Evolutionary conservation across 2,329 filamentous ascomycete genomes (phyloP).

Genomic region (Rhynchosporium agropyri): DNA sequence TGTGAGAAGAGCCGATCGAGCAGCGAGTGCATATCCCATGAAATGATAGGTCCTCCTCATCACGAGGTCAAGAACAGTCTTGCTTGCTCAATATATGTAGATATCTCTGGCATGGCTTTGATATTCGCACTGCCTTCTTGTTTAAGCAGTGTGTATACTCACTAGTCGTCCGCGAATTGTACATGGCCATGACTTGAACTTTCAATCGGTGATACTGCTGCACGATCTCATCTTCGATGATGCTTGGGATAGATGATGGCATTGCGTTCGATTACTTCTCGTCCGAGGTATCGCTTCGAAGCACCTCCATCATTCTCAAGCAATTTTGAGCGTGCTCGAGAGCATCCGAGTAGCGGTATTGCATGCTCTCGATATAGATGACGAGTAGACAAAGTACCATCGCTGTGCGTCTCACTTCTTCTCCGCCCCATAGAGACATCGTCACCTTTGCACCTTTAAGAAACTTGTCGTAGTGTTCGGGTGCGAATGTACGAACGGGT

Average conservation of each 20-base stretch:
- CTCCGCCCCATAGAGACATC: conserved; percentile 17
- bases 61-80: conserved; percentile 30
- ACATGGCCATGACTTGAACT: conserved; percentile 27
- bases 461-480: conserved; percentile 31
- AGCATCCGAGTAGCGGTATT: conserved; percentile 26
- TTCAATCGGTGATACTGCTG: conserved; percentile 34
- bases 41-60: conserved; percentile 33
- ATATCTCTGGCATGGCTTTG: conserved; percentile 30
- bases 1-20: conserved; percentile 7
- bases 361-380: conserved; percentile 36
- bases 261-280: conserved; percentile 7
- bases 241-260: conserved; percentile 19
- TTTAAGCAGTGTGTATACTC: conserved; percentile 26
- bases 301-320: conserved; percentile 28
- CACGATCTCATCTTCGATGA: conserved; percentile 35
- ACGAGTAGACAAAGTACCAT: conserved; percentile 35
- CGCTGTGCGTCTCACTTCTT: conserved; percentile 25
- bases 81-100: conserved; percentile 28
- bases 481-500: conserved; percentile 22
- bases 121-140: conserved; percentile 24
- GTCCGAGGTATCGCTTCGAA: conserved; percentile 11
- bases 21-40: conserved; percentile 24
- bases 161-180: conserved; percentile 22
- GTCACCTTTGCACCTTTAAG: conserved; percentile 27
- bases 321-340: conserved; percentile 27